These are phyloP conservation scores for Linum usitatissimum DNA, from an alignment of 345 rosid species.

Conservation along the genomic window DNA sequence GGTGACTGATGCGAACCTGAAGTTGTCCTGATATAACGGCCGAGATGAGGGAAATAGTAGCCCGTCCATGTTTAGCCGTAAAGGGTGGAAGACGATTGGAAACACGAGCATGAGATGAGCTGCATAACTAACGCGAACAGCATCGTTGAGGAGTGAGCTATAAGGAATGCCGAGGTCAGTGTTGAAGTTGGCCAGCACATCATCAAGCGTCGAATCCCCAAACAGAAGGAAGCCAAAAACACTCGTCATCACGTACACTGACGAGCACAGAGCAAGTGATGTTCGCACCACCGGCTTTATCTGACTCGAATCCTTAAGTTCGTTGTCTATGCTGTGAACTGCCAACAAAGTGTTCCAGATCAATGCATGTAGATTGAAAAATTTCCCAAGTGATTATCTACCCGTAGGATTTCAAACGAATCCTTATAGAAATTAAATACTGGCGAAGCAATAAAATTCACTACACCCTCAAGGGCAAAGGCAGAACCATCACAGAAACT, in stretches of 20 bases:
- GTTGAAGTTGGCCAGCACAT: slow-evolving; percentile 89
- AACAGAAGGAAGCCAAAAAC: slow-evolving; percentile 86
- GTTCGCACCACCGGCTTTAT: slow-evolving; percentile 59
- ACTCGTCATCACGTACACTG: slow-evolving; percentile 65
- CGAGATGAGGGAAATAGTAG: slow-evolving; percentile 69
- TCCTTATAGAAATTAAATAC: no score
- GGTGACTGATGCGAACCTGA: slow-evolving; percentile 58
- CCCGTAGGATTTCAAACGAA: no score
- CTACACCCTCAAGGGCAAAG: no score
- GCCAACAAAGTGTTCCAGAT: slow-evolving; percentile 20
- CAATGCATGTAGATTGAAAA: slow-evolving; percentile 2
- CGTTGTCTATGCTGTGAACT: slow-evolving; percentile 89
- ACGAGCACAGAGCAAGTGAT: slow-evolving; percentile 59
- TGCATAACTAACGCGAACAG: slow-evolving; percentile 79
- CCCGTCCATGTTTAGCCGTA: slow-evolving; percentile 73
- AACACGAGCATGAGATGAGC: slow-evolving; percentile 91
- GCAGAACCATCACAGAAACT: no score
- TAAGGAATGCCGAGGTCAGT: slow-evolving; percentile 68
- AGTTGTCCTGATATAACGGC: slow-evolving; percentile 42
- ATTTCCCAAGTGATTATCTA: no score
- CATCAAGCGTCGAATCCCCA: slow-evolving; percentile 67
- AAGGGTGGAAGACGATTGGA: slow-evolving; percentile 73
- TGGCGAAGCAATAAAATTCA: no score
- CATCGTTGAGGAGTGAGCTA: slow-evolving; percentile 57
- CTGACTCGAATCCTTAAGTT: slow-evolving; percentile 62